Percentiles rank a stretch among this genome's conserved stretches.
Evolutionary conservation across 805 yeast species (phyloP).

Genomic region (Sungouiozyma intestinalis): DNA sequence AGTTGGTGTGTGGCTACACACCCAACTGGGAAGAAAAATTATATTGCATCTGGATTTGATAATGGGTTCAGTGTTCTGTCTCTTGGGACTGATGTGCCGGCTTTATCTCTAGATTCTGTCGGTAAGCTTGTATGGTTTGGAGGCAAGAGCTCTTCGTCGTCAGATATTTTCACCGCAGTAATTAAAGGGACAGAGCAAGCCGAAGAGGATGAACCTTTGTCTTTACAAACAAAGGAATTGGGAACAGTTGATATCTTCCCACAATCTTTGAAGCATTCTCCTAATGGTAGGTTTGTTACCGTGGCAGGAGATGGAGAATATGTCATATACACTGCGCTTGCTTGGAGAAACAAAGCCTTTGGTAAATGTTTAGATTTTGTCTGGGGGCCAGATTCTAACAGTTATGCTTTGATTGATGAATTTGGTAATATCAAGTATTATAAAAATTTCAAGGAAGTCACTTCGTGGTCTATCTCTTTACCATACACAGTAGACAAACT

Average conservation of each 20-base stretch:
- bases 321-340: slow-evolving; percentile 89
- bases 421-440: slow-evolving; percentile 54
- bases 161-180: slow-evolving; percentile 73
- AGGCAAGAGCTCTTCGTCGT: slow-evolving; percentile 49
- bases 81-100: slow-evolving; percentile 90
- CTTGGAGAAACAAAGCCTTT: slow-evolving; percentile 94
- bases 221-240: slow-evolving; percentile 75
- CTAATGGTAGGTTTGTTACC: slow-evolving; percentile 94
- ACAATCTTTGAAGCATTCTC: slow-evolving; percentile 77
- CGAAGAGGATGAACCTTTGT: slow-evolving; percentile 72
- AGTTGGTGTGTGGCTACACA: slow-evolving; percentile 89
- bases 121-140: slow-evolving; percentile 84
- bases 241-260: slow-evolving; percentile 95
- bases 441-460: slow-evolving; percentile 76
- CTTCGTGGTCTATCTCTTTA: slow-evolving; percentile 51
- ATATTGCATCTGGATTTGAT: slow-evolving; percentile 88
- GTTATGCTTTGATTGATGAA: slow-evolving; percentile 73
- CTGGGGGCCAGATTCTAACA: slow-evolving; percentile 88
- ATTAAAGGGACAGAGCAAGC: slow-evolving; percentile 58
- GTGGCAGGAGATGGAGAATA: slow-evolving; percentile 98
- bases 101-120: slow-evolving; percentile 82
- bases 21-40: slow-evolving; percentile 53
- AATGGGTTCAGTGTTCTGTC: slow-evolving; percentile 85
- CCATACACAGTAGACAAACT: slow-evolving; percentile 68
- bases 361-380: slow-evolving; percentile 86